Conservation (phyloP, 805 yeast genomes). For the Candida silvicultrix region DNA sequence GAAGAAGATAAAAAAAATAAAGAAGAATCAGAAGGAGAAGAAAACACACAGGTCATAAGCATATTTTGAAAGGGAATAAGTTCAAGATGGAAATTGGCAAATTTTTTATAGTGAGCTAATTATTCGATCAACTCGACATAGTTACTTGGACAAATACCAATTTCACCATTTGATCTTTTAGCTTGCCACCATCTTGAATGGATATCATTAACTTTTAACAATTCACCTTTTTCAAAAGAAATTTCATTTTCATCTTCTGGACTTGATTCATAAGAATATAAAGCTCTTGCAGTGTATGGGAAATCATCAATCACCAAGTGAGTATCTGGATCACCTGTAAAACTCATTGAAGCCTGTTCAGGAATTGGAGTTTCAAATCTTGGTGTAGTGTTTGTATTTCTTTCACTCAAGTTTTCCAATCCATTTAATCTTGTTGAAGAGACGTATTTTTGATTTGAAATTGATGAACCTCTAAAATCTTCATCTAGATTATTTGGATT, state of each 20-base stretch:
- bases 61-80: no score
- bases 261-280: constrained; percentile 82
- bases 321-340: constrained; percentile 14
- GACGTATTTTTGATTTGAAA: constrained; percentile 25
- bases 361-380: constrained; percentile 13
- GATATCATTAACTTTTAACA: constrained; percentile 86
- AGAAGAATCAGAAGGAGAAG: background rate
- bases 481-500: constrained; percentile 3
- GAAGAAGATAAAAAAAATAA: background rate
- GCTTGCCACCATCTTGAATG: constrained; percentile 99
- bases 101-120: no score
- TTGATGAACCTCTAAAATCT: constrained; percentile 11
- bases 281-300: constrained; percentile 80
- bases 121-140: constrained; percentile 69
- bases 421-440: constrained; percentile 56
- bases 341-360: constrained; percentile 9
- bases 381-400: constrained; percentile 8
- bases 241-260: constrained; percentile 92
- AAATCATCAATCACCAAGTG: constrained; percentile 39
- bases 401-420: constrained; percentile 42
- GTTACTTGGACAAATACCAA: constrained; percentile 95
- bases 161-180: constrained; percentile 79
- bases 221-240: constrained; percentile 84
- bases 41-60: no score
- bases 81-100: no score